Base-by-base conservation (phyloP, 2,329 filamentous ascomycete species). In the Penicillium crustosum region DNA sequence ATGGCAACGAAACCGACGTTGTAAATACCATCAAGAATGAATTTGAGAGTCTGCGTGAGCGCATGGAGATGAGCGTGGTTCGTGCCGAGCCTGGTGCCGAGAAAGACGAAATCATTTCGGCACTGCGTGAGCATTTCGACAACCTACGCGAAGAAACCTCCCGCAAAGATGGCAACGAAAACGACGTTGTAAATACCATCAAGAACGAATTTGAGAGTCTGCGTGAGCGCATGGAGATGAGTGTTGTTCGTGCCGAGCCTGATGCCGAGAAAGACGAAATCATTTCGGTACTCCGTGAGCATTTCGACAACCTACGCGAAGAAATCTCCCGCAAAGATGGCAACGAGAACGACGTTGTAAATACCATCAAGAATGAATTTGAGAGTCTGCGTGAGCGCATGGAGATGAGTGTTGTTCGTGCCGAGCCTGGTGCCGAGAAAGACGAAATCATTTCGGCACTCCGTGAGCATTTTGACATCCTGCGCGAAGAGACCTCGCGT, bases 361-460 rank as follows among this genome's bases (percentile, higher is more conserved):
- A 76, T 3, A 71, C 77, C 2, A 76, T 88, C 60, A 85, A 83
- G 61, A 80, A 82, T 38, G 86, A 89, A 64, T 82, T 89, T 49
- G 82, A 85, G 52, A 79, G 82, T 54, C 76, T 89, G 31, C 83
- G 85, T 31, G 83, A 86, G 43, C 65, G 66, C 4, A 68, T 72
- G 60, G 69, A 64, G 10, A 68, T 66, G 61, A 72, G 64, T 15
- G 53, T 73, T 41, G 66, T 71, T 36, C 69, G 53, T 21, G 50
- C 77, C 5, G 79, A 78, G 31, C 75, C 76, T 19, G 70, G 72
- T 15, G 71, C 75, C 6, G 81, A 85, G 48, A 84, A 83, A 42
- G 82, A 89, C 35, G 89, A 92, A 48, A 82, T 93, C n/a, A 81
- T 93, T 0, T 84, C 89, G 60, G 85, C 86, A 10, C 78, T 93